These are phyloP conservation scores for Xylaria castorea DNA, from an alignment of 495 filamentous ascomycete genomes.

Conservation along the genomic window DNA sequence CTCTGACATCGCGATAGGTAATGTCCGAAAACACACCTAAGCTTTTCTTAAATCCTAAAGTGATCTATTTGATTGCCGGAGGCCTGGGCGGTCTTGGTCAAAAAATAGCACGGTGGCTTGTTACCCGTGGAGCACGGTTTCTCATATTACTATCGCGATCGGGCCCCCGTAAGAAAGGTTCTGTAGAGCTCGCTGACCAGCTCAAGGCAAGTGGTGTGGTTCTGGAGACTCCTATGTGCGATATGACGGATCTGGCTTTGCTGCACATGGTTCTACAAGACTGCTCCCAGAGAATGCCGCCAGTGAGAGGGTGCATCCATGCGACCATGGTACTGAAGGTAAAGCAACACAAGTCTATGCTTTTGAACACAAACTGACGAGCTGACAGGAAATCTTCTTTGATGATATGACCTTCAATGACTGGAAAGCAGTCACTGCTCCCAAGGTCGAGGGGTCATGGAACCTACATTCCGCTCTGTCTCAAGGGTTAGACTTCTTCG, in stretches of 20 bases:
- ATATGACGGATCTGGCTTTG: conserved; percentile 37
- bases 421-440: conserved; percentile 44
- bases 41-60: conserved; percentile 32
- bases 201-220: conserved; percentile 28
- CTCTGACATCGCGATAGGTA: not conserved
- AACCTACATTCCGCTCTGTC: conserved; percentile 54
- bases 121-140: conserved; percentile 54
- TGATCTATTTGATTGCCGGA: conserved; percentile 59
- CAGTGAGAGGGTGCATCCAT: conserved; percentile 57
- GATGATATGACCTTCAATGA: conserved; percentile 51
- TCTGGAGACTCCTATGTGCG: conserved; percentile 39
- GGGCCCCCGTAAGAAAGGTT: conserved; percentile 33
- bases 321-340: conserved; percentile 48
- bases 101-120: conserved; percentile 56
- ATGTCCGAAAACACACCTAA: conserved; percentile 15
- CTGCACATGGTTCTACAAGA: conserved; percentile 23
- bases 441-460: conserved; percentile 53
- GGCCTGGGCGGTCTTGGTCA: conserved; percentile 62
- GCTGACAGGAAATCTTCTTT: conserved; percentile 51
- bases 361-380: conserved; percentile 32
- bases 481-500: conserved; percentile 62
- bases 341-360: conserved; percentile 22
- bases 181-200: conserved; percentile 27
- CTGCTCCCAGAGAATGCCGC: conserved; percentile 44
- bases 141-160: conserved; percentile 59